phyloP scores from a whole-genome alignment of 139 green algal genomes.

The Chlorella sp. region DNA sequence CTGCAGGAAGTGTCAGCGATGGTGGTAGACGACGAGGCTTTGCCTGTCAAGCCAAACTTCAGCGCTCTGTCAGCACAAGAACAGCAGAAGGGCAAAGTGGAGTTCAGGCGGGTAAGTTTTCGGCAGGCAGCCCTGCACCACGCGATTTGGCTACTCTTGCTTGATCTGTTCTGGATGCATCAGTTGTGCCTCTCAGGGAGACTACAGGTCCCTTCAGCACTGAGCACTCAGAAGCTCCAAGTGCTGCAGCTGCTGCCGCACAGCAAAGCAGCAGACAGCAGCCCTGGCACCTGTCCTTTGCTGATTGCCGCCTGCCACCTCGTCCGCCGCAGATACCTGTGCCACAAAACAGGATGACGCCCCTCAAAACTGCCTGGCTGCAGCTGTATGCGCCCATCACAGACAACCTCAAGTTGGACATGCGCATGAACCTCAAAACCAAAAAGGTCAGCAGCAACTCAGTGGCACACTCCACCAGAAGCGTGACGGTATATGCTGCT shows the following conservation, averaged over 20 bases:
- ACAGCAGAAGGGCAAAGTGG: constrained; percentile 14
- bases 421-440: constrained; percentile 98
- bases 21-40: constrained; percentile 12
- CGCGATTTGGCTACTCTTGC: too few relatives aligned
- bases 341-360: constrained; percentile 81
- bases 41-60: constrained; percentile 24
- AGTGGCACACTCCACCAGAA: too few relatives aligned
- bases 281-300: background rate
- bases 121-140: too few relatives aligned
- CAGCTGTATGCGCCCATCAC: constrained; percentile 93
- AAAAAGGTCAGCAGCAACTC: constrained; percentile 76
- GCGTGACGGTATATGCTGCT: too few relatives aligned
- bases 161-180: too few relatives aligned
- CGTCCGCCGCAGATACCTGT: constrained; percentile 2
- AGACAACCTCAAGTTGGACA: constrained; percentile 97
- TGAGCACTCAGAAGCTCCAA: too few relatives aligned
- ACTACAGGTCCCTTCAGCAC: too few relatives aligned
- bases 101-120: constrained; percentile 22
- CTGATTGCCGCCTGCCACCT: too few relatives aligned
- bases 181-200: too few relatives aligned
- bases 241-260: background rate
- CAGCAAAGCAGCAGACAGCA: background rate
- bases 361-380: constrained; percentile 95
- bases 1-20: constrained; percentile 18
- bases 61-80: constrained; percentile 1